Evolutionary conservation across 2,329 filamentous ascomycete genomes (phyloP), one percentile per base, ranked within the genome.

Genomic region (Colletotrichum incanum): DNA sequence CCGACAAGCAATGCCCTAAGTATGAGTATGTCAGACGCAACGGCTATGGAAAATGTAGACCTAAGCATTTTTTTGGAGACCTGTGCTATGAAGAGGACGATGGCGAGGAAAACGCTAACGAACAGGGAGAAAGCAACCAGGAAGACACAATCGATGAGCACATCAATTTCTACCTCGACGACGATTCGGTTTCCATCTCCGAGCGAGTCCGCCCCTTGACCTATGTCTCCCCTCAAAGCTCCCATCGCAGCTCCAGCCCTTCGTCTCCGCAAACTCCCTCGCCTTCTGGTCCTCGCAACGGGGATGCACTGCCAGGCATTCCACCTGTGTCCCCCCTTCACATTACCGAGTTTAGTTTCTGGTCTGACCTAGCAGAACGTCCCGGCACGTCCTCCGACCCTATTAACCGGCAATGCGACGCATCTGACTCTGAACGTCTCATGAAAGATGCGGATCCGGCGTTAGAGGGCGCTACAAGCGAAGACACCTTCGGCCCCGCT

Each of bases 131-230:
- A 20, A 16, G 39, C 7, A 8, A 20, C 26, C 18, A 26, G 11
- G 34, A 39, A 16, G 54, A 31, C 20, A 34, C 28, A n/a, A 41
- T 26, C 3, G 68, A 71, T 3, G 68, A 41, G 41, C 49, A 49
- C 5, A 12, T 71, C 1, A 9, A 56, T 7, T 41, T 67, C 1
- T 66, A 61, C n/a, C 49, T 67, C 16, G 43, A 61, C 34, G 66
- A 59, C 34, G 52, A 58, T n/a, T 58, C 54, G 5, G 9, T 58
- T 26, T 26, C 54, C n/a, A 20, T 41, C 6, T 41, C 54, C 34
- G 54, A 39, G 16, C 54, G 54, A 39, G 37, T 18, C 34, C 54
- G 54, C 8, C n/a, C 54, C 54, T 58, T 58, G 54, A 58, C 54
- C 31, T 58, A 58, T 11, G n/a, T 58, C n/a, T 26, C 54, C 6